Conservation (phyloP, 2,329 filamentous ascomycete genomes). For the Fusarium xyrophilum region DNA sequence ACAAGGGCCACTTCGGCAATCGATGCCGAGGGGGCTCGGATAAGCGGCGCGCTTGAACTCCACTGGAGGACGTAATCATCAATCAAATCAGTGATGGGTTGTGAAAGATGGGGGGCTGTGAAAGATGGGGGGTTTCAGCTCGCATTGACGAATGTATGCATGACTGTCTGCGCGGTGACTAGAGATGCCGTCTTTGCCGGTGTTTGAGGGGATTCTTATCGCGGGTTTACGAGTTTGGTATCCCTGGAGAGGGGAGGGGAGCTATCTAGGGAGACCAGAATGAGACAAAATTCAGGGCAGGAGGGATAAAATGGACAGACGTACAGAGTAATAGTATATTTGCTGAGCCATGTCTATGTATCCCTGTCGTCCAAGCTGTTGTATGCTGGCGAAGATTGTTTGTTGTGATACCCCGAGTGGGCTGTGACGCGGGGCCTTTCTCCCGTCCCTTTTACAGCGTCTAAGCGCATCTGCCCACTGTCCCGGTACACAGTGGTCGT, state of each 20-base stretch:
- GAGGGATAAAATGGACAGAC: accelerated
- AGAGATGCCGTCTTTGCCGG: constrained; percentile 11
- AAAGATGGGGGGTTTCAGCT: background rate
- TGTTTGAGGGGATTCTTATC: background rate
- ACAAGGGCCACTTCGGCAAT: constrained; percentile 16
- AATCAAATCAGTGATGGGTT: background rate
- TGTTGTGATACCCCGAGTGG: background rate
- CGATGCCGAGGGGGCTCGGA: constrained; percentile 24
- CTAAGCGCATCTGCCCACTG: background rate
- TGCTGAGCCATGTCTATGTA: accelerated
- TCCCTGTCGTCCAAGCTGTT: background rate
- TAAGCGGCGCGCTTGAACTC: constrained; percentile 26
- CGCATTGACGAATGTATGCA: background rate
- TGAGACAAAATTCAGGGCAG: background rate
- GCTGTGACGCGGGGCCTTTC: background rate
- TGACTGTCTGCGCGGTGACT: background rate
- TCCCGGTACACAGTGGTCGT: background rate
- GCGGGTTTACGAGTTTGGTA: background rate
- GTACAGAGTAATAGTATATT: accelerated
- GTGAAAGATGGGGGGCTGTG: background rate
- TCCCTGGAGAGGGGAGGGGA: background rate
- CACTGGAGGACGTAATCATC: constrained; percentile 3
- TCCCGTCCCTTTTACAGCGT: background rate
- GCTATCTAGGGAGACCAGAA: background rate
- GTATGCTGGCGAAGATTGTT: accelerated